Base-by-base conservation (phyloP, 2,329 filamentous ascomycete species). In the Huntiella bhutanensis region DNA sequence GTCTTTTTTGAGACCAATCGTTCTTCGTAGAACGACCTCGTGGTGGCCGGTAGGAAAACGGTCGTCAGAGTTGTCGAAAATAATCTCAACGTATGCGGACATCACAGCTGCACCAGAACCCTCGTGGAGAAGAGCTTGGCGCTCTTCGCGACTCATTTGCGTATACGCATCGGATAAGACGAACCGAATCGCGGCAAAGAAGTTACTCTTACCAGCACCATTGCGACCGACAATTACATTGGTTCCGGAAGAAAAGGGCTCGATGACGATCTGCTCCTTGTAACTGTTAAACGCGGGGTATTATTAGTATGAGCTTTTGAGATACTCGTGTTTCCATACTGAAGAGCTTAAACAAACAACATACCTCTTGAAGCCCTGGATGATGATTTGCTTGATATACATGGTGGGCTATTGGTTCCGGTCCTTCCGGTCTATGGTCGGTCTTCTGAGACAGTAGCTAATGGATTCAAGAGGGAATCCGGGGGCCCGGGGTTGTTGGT, bases 341-440 rank as follows among this genome's bases (percentile, higher is more conserved):
- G 22, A 28, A 28, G 22, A 28, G 7, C 22, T 28, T 28, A 28
- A 10, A 28, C 22, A 28, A 28, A 7, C 45, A 48, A 58, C 64
- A 54, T 63, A 92, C 86, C 86, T 95, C 68, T 98, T 98, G 68
- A 98, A 98, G 77, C 91, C 91, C 64, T 98, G 91, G 60, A 98
- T 96, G 63, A 95, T 96, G 63, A 96, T 95, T 69, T 98, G 91
- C 65, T 98, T 98, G 73, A 98, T 95, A 69, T 92, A 91, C 87
- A 95, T 94, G 59, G 56, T 69, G 62, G 57, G 54, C 54, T 57
- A 39, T 37, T 17, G 28, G 32, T 13, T 46, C 41, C 46, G 51
- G 28, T 32, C 47, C 33, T 19, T 17, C 38, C 38, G 11, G 37
- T 34, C 42, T 45, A 19, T 19, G 38, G 15, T 16, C 41, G 33